Evolutionary conservation across 2,329 filamentous ascomycete species (phyloP).

Genomic region (Alternaria infectoria): DNA sequence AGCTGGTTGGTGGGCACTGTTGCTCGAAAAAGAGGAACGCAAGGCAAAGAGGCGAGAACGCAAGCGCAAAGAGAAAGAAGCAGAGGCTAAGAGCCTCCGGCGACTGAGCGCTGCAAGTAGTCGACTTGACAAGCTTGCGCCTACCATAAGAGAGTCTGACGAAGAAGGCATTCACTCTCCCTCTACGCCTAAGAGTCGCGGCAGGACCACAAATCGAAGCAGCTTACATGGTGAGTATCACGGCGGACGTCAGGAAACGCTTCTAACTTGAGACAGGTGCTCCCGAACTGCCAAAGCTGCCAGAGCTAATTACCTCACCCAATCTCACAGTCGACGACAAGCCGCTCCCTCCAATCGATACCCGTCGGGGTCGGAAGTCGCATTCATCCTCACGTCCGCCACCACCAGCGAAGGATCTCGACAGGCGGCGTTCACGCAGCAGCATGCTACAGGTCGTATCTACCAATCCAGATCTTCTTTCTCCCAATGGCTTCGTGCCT

Average conservation of each 20-base stretch:
- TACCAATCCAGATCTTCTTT: slow-evolving; percentile 67
- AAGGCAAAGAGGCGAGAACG: slow-evolving; percentile 81
- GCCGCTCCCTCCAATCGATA: slow-evolving; percentile 76
- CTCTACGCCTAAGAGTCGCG: slow-evolving; percentile 71
- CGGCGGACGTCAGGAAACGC: not conserved
- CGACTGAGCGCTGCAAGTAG: slow-evolving; percentile 89
- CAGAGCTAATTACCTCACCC: slow-evolving; percentile 61
- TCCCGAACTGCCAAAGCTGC: slow-evolving; percentile 78
- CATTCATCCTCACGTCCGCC: slow-evolving; percentile 81
- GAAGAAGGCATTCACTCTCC: slow-evolving; percentile 68
- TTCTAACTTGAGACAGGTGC: slow-evolving; percentile 52
- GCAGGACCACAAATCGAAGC: slow-evolving; percentile 76
- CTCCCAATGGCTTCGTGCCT: slow-evolving; percentile 62
- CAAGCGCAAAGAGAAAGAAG: slow-evolving; percentile 84
- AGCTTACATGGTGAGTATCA: slow-evolving; percentile 52
- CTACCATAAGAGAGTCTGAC: slow-evolving; percentile 77
- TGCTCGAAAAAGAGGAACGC: slow-evolving; percentile 92
- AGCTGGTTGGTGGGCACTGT: slow-evolving; percentile 93
- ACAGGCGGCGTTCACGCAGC: slow-evolving; percentile 73
- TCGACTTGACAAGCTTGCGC: slow-evolving; percentile 79
- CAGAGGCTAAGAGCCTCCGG: slow-evolving; percentile 77
- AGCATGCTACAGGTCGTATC: slow-evolving; percentile 89
- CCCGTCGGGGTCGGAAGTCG: slow-evolving; percentile 75
- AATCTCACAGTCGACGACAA: slow-evolving; percentile 49
- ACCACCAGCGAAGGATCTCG: slow-evolving; percentile 81